Evolutionary conservation across 2,329 filamentous ascomycete genomes (phyloP).

Genomic region (Penicillium rolfsii): DNA sequence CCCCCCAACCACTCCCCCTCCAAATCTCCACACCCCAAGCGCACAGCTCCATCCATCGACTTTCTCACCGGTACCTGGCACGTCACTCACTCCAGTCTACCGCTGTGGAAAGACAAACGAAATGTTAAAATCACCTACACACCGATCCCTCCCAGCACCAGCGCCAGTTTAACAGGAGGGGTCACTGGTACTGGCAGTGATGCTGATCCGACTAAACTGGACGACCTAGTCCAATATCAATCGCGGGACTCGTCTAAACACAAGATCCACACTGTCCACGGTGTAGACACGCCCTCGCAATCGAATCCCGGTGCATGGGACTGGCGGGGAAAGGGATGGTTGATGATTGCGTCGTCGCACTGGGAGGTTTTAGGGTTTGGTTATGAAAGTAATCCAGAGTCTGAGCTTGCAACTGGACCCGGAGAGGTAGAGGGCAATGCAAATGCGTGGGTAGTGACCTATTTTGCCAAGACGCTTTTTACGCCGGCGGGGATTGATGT

Average conservation of each 20-base stretch:
- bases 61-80: conserved; percentile 30
- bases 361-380: conserved; percentile 64
- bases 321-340: conserved; percentile 77
- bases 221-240: conserved; percentile 28
- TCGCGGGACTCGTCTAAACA: conserved; percentile 6
- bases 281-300: conserved; percentile 22
- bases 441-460: conserved; percentile 73
- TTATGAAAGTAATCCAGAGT: conserved; percentile 1
- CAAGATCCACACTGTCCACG: conserved; percentile 24
- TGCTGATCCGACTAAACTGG: conserved; percentile 16
- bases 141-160: conserved; percentile 8
- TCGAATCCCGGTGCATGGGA: conserved; percentile 58
- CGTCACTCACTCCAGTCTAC: conserved; percentile 30
- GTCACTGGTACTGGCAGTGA: not conserved
- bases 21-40: not conserved
- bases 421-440: conserved; percentile 50
- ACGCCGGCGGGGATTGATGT: conserved; percentile 81
- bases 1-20: not conserved
- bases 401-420: not conserved
- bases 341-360: conserved; percentile 71
- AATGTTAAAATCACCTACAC: conserved; percentile 31
- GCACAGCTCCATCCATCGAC: conserved; percentile 17
- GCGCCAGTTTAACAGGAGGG: not conserved
- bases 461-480: conserved; percentile 81
- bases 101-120: conserved; percentile 29